A percentile compares a stretch with the other conserved stretches of the same genome.
Conservation (phyloP, 441 rosid species). For the Isatis lusitanica region DNA sequence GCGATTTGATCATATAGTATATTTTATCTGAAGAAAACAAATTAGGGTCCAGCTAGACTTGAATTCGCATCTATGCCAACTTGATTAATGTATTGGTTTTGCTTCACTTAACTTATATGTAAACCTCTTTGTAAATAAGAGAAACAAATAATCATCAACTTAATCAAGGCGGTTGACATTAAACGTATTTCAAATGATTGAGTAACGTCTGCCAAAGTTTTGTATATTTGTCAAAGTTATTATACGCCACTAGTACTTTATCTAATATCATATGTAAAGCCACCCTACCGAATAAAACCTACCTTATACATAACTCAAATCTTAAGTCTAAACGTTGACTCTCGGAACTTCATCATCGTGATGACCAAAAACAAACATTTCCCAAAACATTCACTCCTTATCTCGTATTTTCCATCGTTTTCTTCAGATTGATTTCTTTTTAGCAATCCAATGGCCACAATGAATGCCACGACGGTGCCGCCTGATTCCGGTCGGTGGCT, state of each 20-base stretch:
- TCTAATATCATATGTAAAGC: neutral
- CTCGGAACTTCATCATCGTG: slow-evolving; percentile 21
- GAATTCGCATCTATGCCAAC: slow-evolving; percentile 3
- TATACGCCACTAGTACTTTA: slow-evolving; percentile 16
- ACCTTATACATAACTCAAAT: slow-evolving; percentile 1
- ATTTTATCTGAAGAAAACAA: neutral
- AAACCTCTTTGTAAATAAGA: neutral
- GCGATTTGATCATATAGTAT: neutral
- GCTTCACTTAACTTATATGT: neutral
- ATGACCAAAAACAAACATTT: slow-evolving; percentile 20
- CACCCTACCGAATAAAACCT: neutral
- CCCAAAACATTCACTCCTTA: slow-evolving; percentile 9
- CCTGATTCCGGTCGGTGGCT: slow-evolving; percentile 35
- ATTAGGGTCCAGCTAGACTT: neutral
- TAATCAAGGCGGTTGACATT: neutral
- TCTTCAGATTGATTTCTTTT: neutral
- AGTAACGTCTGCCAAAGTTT: neutral
- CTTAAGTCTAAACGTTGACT: slow-evolving; percentile 25
- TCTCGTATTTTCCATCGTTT: slow-evolving; percentile 1
- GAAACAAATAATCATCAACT: neutral
- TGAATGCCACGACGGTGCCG: slow-evolving; percentile 20
- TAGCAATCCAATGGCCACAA: neutral
- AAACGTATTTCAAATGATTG: slow-evolving; percentile 3
- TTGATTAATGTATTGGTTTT: neutral
- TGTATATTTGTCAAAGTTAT: neutral